Conservation (phyloP, 148 eudicot species). For the Vaccinium macrocarpon region DNA sequence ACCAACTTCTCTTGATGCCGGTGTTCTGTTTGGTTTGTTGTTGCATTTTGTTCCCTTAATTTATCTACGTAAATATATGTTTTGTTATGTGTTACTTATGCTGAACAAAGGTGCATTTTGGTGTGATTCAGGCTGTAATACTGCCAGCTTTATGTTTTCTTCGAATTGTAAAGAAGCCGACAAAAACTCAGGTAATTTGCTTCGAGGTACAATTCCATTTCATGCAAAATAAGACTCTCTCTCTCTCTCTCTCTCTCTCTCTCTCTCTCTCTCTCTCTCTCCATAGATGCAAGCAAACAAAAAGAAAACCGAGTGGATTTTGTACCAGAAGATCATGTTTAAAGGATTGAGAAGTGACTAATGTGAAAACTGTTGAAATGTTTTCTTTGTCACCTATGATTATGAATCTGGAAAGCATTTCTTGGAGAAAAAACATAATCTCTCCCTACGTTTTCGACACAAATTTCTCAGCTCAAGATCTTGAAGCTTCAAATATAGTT, state of each 20-base stretch:
- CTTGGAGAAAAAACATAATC: not conserved
- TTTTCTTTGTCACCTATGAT: not conserved
- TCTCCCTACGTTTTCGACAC: not conserved
- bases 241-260: too few species aligned
- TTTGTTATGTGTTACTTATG: not conserved
- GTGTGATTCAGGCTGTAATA: slow-evolving; percentile 53
- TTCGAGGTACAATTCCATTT: not conserved
- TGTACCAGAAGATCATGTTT: not conserved
- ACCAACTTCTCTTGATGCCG: not conserved
- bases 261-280: too few species aligned
- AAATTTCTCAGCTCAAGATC: not conserved
- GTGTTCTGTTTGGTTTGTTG: not conserved
- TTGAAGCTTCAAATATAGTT: not conserved
- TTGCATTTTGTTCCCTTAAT: not conserved
- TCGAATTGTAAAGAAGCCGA: slow-evolving; percentile 58
- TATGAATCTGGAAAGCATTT: not conserved
- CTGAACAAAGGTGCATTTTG: not conserved
- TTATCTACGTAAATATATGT: not conserved
- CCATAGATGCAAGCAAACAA: not conserved
- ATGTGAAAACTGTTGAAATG: not conserved
- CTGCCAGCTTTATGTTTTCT: slow-evolving; percentile 71
- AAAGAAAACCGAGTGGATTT: not conserved
- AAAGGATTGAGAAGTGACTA: not conserved
- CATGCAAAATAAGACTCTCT: too few species aligned
- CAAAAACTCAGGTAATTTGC: slow-evolving; percentile 55